A percentile compares a stretch with the other conserved stretches of the same genome.
Conservation (phyloP, 1,284 basidiomycete species). For the Retiboletus flavoniger region DNA sequence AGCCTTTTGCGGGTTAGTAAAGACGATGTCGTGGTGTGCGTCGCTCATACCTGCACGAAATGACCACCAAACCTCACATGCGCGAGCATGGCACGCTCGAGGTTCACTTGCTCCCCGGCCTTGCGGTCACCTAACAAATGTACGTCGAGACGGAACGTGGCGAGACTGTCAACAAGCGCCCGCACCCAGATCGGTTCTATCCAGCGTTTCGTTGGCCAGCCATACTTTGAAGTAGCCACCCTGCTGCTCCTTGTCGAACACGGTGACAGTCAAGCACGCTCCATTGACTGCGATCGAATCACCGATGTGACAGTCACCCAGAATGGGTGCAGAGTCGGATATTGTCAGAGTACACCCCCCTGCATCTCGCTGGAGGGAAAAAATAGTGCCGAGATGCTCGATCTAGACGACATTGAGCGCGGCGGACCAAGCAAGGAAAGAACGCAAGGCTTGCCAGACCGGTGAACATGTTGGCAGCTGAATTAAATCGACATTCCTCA, state of each 20-base stretch:
- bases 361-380: constrained; percentile 57
- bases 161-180: neutral
- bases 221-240: constrained; percentile 91
- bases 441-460: constrained; percentile 55
- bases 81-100: constrained; percentile 93
- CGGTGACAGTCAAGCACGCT: constrained; percentile 87
- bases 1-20: constrained; percentile 53
- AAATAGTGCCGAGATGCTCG: constrained; percentile 78
- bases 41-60: constrained; percentile 83
- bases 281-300: constrained; percentile 90
- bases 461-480: constrained; percentile 50
- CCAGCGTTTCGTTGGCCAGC: constrained; percentile 92
- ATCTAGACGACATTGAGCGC: constrained; percentile 46
- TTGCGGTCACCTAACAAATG: constrained; percentile 64
- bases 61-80: constrained; percentile 95
- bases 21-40: neutral
- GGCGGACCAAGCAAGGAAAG: neutral
- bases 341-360: constrained; percentile 88
- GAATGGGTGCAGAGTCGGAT: constrained; percentile 67
- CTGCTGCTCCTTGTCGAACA: constrained; percentile 61
- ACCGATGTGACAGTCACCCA: constrained; percentile 90
- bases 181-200: constrained; percentile 87
- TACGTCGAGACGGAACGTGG: constrained; percentile 4
- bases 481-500: neutral
- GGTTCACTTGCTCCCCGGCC: constrained; percentile 83